Percentiles rank a stretch among this genome's conserved stretches.
phyloP scores from a whole-genome alignment of 495 filamentous ascomycete species.

The Tuber melanosporum region DNA sequence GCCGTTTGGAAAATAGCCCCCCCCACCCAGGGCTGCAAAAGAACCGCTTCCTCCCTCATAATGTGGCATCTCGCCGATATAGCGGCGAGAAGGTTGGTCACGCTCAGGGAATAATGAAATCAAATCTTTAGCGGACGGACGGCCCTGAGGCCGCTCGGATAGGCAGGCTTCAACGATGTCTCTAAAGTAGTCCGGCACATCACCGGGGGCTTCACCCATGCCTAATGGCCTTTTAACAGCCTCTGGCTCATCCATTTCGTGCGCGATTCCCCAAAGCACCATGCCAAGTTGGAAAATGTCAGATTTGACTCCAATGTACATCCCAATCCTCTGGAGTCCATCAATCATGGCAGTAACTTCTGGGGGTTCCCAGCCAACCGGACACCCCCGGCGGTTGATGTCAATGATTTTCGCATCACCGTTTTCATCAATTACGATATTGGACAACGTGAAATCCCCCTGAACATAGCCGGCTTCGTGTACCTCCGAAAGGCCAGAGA shows the following conservation, averaged over 20 bases:
- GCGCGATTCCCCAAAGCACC: slow-evolving; percentile 91
- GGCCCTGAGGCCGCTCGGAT: slow-evolving; percentile 51
- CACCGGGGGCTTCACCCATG: slow-evolving; percentile 44
- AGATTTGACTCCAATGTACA: slow-evolving; percentile 98
- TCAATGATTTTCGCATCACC: slow-evolving; percentile 95
- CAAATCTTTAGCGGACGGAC: slow-evolving; percentile 55
- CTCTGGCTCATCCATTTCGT: slow-evolving; percentile 84
- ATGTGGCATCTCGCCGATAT: slow-evolving; percentile 16
- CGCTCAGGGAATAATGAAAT: slow-evolving; percentile 49
- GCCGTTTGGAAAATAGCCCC: slow-evolving; percentile 12
- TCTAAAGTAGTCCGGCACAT: slow-evolving; percentile 56
- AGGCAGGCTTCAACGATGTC: slow-evolving; percentile 56
- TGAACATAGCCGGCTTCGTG: slow-evolving; percentile 97
- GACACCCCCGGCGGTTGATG: slow-evolving; percentile 93
- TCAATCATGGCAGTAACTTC: slow-evolving; percentile 83
- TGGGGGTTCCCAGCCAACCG: slow-evolving; percentile 95
- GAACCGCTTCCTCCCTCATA: slow-evolving; percentile 9
- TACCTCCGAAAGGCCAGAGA: slow-evolving; percentile 82
- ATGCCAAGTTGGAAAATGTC: slow-evolving; percentile 94
- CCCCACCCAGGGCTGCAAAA: slow-evolving; percentile 8
- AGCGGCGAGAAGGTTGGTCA: slow-evolving; percentile 18
- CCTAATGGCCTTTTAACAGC: slow-evolving; percentile 64
- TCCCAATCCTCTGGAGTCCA: slow-evolving; percentile 85
- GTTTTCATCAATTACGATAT: slow-evolving; percentile 83
- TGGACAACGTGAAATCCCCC: slow-evolving; percentile 93